Evolutionary conservation across 2,329 filamentous ascomycete species (phyloP), one percentile per base, ranked within the genome.

Genomic region (Colletotrichum eremochloae): DNA sequence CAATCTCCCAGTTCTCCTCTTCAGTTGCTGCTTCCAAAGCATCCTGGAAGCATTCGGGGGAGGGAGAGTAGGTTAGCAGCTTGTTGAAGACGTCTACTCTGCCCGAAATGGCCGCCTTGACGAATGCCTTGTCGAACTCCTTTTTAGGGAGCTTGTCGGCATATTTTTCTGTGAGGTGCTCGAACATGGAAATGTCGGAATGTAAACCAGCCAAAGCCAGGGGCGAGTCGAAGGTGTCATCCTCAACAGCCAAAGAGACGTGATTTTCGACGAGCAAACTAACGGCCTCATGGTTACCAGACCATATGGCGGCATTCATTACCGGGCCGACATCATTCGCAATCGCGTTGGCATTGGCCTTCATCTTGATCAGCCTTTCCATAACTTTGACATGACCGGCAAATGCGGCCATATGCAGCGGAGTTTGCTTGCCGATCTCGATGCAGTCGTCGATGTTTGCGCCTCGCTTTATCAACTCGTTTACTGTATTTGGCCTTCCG

Each of bases 291-390:
- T 78, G 76, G 20, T 84, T 84, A 5, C 83, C 83, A 1, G 82
- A 84, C 12, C 76, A 78, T 12, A 85, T 85, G 1, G 83, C 83
- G 0, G 82, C 79, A 50, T 83, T 84, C 20, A 85, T 79, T 0
- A 84, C 82, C 0, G 79, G 80, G 0, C 82, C 71, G 64, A 76
- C 77, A 31, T 75, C 75, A 1, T 72, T 62, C 8, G 74, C 76
- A 57, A 68, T 73, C 1, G 82, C 81, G 55, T 84, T 83, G 0
- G 81, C 76, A 42, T 84, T 76, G 2, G 83, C 83, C 7, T 80
- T 79, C 68, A 80, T 76, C 18, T 81, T 68, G 0, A 85, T 75
- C 3, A 85, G 76, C 62, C 81, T 83, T 20, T 77, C 77, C 83
- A 85, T 85, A 3, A 83, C 81, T 31, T 81, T 79, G 3, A 83